These are phyloP conservation scores for Jaapia argillacea DNA, from an alignment of 768 basidiomycete genomes.

Conservation along the genomic window DNA sequence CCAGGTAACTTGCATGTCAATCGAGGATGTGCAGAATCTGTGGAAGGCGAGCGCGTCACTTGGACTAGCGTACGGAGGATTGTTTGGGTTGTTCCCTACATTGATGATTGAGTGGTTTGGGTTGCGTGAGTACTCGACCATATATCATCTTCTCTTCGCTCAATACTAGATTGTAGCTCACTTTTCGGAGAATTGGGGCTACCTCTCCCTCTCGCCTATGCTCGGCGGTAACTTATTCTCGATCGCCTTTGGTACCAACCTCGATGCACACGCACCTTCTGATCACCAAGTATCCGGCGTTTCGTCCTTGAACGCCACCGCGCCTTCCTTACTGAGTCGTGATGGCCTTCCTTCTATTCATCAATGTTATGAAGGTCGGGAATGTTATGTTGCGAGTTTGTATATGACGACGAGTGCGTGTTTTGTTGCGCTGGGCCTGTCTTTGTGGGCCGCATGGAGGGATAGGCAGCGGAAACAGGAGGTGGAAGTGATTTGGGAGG, in stretches of 20 bases:
- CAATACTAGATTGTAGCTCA: slow-evolving; percentile 32
- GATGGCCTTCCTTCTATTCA: slow-evolving; percentile 19
- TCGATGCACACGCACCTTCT: slow-evolving; percentile 55
- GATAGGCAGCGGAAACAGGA: slow-evolving; percentile 18
- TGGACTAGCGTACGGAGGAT: slow-evolving; percentile 62
- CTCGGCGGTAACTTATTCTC: slow-evolving; percentile 80
- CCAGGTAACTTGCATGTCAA: slow-evolving; percentile 47
- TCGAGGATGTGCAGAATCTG: slow-evolving; percentile 48
- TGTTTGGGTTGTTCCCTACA: slow-evolving; percentile 69
- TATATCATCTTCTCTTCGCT: not conserved
- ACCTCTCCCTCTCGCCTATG: slow-evolving; percentile 60
- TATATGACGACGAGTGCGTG: slow-evolving; percentile 39
- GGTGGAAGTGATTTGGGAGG: not conserved
- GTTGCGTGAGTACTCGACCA: slow-evolving; percentile 43
- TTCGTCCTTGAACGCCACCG: not conserved
- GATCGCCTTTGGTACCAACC: slow-evolving; percentile 70
- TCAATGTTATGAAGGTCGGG: slow-evolving; percentile 45
- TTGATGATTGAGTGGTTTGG: slow-evolving; percentile 87
- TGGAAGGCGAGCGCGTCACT: slow-evolving; percentile 53
- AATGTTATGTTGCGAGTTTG: slow-evolving; percentile 52
- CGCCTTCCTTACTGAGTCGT: slow-evolving; percentile 3
- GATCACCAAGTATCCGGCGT: not conserved
- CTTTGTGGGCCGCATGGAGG: slow-evolving; percentile 40
- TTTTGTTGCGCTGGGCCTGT: slow-evolving; percentile 32
- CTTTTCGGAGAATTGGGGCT: slow-evolving; percentile 85